These are phyloP conservation scores for Oryza glaberrima DNA, from an alignment of 176 grass and related monocot genomes.

Conservation along the genomic window DNA sequence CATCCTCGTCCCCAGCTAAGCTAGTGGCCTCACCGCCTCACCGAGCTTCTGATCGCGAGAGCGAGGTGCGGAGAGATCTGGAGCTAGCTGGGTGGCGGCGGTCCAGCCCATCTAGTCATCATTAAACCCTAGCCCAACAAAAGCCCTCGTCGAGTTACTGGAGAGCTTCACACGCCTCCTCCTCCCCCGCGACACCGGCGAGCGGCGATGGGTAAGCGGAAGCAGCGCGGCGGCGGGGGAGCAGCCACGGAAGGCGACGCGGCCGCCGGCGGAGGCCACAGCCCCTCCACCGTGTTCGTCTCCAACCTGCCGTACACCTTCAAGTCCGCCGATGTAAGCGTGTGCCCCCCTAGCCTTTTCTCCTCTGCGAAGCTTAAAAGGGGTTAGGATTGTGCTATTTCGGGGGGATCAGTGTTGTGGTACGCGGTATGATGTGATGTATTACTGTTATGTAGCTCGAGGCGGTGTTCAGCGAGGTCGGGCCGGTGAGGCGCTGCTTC, in stretches of 20 bases:
- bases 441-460: slow-evolving; percentile 61
- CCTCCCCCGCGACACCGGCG: slow-evolving; percentile 13
- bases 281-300: slow-evolving; percentile 82
- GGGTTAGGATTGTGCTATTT: background rate
- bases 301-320: slow-evolving; percentile 88
- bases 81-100: too few relatives aligned
- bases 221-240: slow-evolving; percentile 47
- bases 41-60: too few relatives aligned
- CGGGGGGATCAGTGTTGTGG: background rate
- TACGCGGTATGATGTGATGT: slow-evolving; percentile 5
- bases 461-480: slow-evolving; percentile 82
- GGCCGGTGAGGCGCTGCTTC: slow-evolving; percentile 92
- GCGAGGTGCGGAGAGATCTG: too few relatives aligned
- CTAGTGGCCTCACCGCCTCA: too few relatives aligned
- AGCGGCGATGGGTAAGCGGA: slow-evolving; percentile 78
- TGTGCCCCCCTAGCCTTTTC: background rate
- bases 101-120: background rate
- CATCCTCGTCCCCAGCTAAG: too few relatives aligned
- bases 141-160: slow-evolving; percentile 13
- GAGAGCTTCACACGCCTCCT: background rate
- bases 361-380: background rate
- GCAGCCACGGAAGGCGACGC: slow-evolving; percentile 4
- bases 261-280: slow-evolving; percentile 41
- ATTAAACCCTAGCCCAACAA: slow-evolving; percentile 52
- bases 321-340: slow-evolving; percentile 73